Conservation (phyloP, 441 rosid genomes). For the Eruca vesicaria region DNA sequence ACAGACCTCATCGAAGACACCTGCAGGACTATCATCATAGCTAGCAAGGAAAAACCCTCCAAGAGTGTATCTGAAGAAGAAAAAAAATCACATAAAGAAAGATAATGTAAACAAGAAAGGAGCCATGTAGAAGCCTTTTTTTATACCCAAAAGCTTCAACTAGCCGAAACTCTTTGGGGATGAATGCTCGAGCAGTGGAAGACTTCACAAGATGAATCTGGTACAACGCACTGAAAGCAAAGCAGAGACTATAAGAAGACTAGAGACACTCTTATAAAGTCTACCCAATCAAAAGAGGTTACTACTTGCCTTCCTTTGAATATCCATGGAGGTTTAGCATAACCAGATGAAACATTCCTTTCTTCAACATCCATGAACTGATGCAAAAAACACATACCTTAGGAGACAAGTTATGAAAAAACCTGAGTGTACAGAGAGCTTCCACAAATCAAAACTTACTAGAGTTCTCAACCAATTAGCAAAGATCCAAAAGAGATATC, state of each 20-base stretch:
- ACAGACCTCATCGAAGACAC: slow-evolving; percentile 82
- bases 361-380: slow-evolving; percentile 50
- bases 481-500: neutral
- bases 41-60: slow-evolving; percentile 97
- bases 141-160: slow-evolving; percentile 97
- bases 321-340: slow-evolving; percentile 91
- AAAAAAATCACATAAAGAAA: neutral
- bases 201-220: slow-evolving; percentile 97
- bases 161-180: slow-evolving; percentile 78
- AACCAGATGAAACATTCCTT: slow-evolving; percentile 48
- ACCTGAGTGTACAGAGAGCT: neutral
- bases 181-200: slow-evolving; percentile 75
- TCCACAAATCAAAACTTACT: neutral
- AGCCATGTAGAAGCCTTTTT: neutral
- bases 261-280: neutral
- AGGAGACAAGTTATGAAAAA: slow-evolving; percentile 18
- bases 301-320: slow-evolving; percentile 83
- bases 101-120: neutral
- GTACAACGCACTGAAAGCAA: slow-evolving; percentile 72
- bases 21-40: slow-evolving; percentile 92
- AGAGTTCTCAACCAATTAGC: neutral
- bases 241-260: neutral
- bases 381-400: slow-evolving; percentile 13
- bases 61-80: slow-evolving; percentile 70
- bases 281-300: neutral